These are phyloP conservation scores for Pichia heedii DNA, from an alignment of 805 yeast genomes.

Conservation along the genomic window DNA sequence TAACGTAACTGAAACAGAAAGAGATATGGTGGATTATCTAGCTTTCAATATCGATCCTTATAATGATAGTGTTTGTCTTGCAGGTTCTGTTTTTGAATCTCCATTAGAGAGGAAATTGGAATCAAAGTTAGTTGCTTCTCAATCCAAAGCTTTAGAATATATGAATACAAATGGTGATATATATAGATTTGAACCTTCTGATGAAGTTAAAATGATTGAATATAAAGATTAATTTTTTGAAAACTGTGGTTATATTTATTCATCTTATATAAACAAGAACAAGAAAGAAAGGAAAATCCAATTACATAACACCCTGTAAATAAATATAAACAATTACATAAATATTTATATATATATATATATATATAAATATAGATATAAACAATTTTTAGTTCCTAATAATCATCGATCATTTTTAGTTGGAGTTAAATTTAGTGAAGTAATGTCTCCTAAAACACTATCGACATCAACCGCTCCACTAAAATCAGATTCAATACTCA, in stretches of 20 bases:
- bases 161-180: slow-evolving; percentile 30
- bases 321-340: no score
- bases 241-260: no score
- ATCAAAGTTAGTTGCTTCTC: slow-evolving; percentile 22
- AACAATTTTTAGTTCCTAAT: background rate
- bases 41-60: slow-evolving; percentile 56
- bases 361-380: background rate
- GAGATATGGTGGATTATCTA: slow-evolving; percentile 51
- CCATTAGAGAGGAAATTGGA: slow-evolving; percentile 30
- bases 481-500: slow-evolving; percentile 1
- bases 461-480: slow-evolving; percentile 1
- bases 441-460: slow-evolving; percentile 10
- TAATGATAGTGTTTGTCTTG: slow-evolving; percentile 45
- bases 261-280: no score
- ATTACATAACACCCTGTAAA: no score
- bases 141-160: slow-evolving; percentile 20
- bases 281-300: no score
- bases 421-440: slow-evolving; percentile 8
- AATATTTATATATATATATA: background rate
- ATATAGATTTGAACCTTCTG: slow-evolving; percentile 28
- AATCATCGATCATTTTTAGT: slow-evolving; percentile 3
- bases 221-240: slow-evolving; percentile 4
- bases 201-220: slow-evolving; percentile 14
- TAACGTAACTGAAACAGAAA: slow-evolving; percentile 36
- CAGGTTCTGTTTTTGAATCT: slow-evolving; percentile 63